Base-by-base conservation (phyloP, 139 green algal species). In the Ettlia oleoabundans region DNA sequence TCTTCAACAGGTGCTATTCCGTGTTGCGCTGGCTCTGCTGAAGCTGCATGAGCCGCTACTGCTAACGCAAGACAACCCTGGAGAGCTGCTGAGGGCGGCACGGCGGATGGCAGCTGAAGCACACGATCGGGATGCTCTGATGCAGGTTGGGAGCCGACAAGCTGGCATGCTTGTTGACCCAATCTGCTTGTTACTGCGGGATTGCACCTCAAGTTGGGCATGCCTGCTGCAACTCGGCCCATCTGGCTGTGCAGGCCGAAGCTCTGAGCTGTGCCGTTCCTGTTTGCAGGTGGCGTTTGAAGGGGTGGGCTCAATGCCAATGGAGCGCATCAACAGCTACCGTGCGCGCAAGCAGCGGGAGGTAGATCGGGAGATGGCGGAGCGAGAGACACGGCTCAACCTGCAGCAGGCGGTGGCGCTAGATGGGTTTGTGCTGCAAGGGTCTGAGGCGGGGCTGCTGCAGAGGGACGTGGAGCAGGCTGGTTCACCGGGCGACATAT, bases 11-110 rank as follows among this genome's bases (percentile, higher is more conserved):
- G 73, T 97, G n/a, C 83, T 97, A 66, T 97, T 92, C 88, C 89
- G 94, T 0, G 87, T 94, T 30, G 91, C 90, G 35, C 86, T 97
- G 70, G 92, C 93, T n/a, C 81, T 97, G 82, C 85, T 97, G n/a
- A 94, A 92, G 86, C 82, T 87, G 21, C 72, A 89, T 40, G 92
- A 96, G 81, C 64, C 73, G 10, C 40, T 61, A 68, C 88, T 97
- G 52, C 85, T 96, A 55, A 47, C 80, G 0, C 78, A 85, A 52
- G 82, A 90, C 75, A 93, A 95, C 68, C 42, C 89, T 74, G 93
- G 91, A 19, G 90, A 94, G 70, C 70, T 96, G 37, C 77, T 96
- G 64, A 85, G 91, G n/a, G 61, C 70, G 40, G 78, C 92, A 55
- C 86, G 91, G 43, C 55, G 68, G 24, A 81, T 85, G 13, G 84